Conservation (phyloP, 2,329 filamentous ascomycete species). For the Colletotrichum coccodes region DNA sequence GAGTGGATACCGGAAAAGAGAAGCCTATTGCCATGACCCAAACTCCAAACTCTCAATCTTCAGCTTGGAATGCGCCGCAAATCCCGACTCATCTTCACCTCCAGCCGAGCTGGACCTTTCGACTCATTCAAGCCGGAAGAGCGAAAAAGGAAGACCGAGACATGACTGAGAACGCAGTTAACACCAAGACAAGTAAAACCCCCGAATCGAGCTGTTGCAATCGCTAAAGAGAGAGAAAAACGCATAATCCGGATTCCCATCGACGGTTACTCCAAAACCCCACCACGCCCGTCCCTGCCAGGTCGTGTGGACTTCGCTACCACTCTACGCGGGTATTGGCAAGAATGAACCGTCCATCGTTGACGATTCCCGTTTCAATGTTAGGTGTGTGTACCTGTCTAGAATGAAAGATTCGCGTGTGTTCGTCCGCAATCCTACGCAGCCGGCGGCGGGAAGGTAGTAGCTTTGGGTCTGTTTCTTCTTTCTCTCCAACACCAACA, state of each 20-base stretch:
- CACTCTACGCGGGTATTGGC: slow-evolving; percentile 2
- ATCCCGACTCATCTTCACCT: neutral
- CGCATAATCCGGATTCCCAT: neutral
- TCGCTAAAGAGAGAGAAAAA: neutral
- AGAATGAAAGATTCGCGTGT: slow-evolving; percentile 3
- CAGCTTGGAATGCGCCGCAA: slow-evolving; percentile 4
- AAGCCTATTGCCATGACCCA: slow-evolving; percentile 14
- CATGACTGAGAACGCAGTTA: neutral
- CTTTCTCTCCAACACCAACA: neutral
- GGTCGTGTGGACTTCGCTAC: slow-evolving; percentile 8
- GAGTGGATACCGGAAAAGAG: slow-evolving; percentile 14
- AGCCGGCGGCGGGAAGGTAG: slow-evolving; percentile 3
- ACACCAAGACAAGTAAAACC: neutral
- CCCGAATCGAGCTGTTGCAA: neutral
- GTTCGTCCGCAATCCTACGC: slow-evolving; percentile 8
- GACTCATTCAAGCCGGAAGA: neutral
- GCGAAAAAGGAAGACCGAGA: neutral
- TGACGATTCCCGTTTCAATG: neutral
- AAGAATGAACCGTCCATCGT: neutral
- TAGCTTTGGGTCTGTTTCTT: neutral
- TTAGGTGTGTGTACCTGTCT: neutral
- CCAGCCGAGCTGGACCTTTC: neutral
- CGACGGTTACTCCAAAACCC: neutral
- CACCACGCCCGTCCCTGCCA: neutral
- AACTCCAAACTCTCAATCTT: neutral